Evolutionary conservation across 768 basidiomycete genomes (phyloP).

Genomic region (Clitopilus passeckerianus): DNA sequence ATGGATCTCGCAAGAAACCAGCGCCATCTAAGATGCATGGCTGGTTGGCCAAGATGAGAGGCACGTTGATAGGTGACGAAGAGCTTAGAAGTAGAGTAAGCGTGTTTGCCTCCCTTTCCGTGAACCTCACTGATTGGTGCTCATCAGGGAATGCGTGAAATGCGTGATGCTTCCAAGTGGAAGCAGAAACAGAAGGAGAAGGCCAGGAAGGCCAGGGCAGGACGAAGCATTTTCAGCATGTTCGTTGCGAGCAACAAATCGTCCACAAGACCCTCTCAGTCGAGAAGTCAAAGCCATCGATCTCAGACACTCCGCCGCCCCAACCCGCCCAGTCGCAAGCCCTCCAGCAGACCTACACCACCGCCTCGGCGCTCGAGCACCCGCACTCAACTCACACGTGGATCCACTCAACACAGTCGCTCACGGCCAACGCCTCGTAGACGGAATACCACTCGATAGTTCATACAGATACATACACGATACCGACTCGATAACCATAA

Average conservation of each 20-base stretch:
- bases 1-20: constrained; percentile 41
- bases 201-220: constrained; percentile 7
- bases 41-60: constrained; percentile 77
- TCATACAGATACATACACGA: neutral
- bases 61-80: constrained; percentile 64
- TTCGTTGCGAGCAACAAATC: constrained; percentile 14
- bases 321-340: neutral
- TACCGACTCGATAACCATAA: neutral
- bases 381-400: neutral
- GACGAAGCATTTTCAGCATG: constrained; percentile 16
- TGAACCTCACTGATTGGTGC: constrained; percentile 5
- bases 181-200: constrained; percentile 14
- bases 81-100: constrained; percentile 43
- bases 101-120: neutral
- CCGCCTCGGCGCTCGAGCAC: neutral
- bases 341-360: neutral
- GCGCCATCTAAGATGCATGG: constrained; percentile 63
- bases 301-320: neutral
- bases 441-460: neutral
- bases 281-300: neutral
- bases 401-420: neutral
- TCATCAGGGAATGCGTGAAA: constrained; percentile 61
- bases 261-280: neutral
- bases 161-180: constrained; percentile 42
- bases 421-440: neutral